Evolutionary conservation across 148 eudicot species (phyloP).

Genomic region (Tetragonia tetragonoides): DNA sequence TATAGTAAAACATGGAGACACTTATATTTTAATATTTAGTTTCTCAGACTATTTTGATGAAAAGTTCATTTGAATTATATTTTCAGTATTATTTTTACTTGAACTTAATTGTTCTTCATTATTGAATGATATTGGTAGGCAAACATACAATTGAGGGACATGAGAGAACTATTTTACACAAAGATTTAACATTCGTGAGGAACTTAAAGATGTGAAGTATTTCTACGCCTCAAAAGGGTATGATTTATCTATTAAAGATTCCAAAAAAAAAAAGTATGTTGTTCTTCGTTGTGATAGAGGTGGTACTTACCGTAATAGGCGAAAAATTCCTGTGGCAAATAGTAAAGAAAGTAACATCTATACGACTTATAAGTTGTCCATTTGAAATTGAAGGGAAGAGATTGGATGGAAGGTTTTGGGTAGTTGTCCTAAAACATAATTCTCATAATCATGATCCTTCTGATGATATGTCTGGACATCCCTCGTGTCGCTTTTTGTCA

Average conservation of each 20-base stretch:
- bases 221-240: not conserved
- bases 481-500: not conserved
- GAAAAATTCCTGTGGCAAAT: not conserved
- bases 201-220: not conserved
- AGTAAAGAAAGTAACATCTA: not conserved
- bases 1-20: no score
- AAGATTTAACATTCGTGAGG: not conserved
- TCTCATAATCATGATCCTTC: slow-evolving; percentile 17
- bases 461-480: slow-evolving; percentile 6
- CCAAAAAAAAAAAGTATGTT: not conserved
- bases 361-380: not conserved
- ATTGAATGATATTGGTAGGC: no score
- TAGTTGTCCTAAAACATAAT: not conserved
- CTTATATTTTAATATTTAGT: no score
- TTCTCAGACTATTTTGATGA: no score
- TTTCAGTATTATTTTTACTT: no score
- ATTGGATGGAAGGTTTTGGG: slow-evolving; percentile 4
- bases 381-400: slow-evolving; percentile 3
- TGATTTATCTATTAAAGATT: slow-evolving; percentile 13
- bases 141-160: no score
- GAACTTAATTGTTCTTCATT: no score
- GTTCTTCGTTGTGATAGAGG: not conserved
- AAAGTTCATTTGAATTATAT: no score
- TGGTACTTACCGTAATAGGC: not conserved
- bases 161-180: no score